These are phyloP conservation scores for Solanum chiquidenum DNA, from an alignment of 257 asterid species.

Conservation along the genomic window DNA sequence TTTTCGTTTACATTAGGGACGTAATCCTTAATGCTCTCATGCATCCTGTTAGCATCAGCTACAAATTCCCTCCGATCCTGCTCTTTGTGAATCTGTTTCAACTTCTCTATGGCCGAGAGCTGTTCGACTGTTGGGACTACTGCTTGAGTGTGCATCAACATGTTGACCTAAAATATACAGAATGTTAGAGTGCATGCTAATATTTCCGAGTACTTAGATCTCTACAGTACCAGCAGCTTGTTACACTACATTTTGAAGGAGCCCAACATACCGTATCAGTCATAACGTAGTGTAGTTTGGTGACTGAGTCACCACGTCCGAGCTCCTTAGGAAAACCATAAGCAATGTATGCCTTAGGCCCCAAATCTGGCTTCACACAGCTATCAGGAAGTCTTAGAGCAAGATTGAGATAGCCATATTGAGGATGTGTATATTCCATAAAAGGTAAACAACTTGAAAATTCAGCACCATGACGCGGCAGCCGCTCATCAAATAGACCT, in stretches of 20 bases:
- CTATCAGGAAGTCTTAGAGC: neutral
- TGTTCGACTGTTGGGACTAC: constrained; percentile 14
- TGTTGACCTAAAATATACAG: constrained; percentile 45
- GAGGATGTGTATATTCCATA: constrained; percentile 1
- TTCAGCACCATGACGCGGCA: constrained; percentile 1
- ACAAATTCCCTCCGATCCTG: constrained; percentile 2
- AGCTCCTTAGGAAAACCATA: neutral
- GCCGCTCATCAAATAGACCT: neutral
- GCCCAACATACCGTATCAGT: neutral
- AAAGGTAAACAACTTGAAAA: neutral
- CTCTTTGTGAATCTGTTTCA: constrained; percentile 16
- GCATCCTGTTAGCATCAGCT: neutral
- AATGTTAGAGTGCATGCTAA: neutral
- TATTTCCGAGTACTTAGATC: neutral
- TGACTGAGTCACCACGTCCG: constrained; percentile 1
- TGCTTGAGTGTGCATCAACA: constrained; percentile 46
- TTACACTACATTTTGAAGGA: neutral
- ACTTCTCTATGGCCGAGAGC: constrained; percentile 15
- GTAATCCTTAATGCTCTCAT: neutral
- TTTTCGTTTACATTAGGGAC: neutral
- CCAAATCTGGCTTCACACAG: neutral
- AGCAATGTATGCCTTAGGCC: neutral
- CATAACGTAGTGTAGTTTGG: neutral
- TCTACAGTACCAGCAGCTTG: neutral
- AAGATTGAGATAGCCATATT: neutral